Evolutionary conservation across 2,329 filamentous ascomycete genomes (phyloP), one percentile per base, ranked within the genome.

Genomic region (Graphilbum ipis-grandicollis): DNA sequence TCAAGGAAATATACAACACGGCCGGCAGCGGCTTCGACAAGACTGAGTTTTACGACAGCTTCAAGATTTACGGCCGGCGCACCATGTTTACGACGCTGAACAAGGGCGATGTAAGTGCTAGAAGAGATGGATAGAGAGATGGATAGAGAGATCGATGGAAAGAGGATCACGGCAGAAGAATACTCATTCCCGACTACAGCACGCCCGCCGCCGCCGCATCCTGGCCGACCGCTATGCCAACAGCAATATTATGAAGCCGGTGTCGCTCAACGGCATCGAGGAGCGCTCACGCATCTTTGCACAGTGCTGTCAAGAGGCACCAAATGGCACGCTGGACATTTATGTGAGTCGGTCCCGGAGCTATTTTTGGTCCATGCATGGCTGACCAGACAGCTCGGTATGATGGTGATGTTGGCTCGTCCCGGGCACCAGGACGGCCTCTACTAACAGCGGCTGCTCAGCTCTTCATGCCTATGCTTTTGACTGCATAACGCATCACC

Each of bases 211-310:
- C 41, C 78, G 74, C 48, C 63, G 73, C 21, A 57, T 75, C 34
- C 59, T 80, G 32, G 75, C 75, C 1, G 72, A 79, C 47, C 62
- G 73, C 22, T 81, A 81, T 50, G 70, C 75, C 22, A 80, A 79
- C 52, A 71, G 67, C 37, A 80, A 78, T 47, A 58, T 80, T 35
- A 63, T 78, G 55, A 66, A 65, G 22, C 50, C 63, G 5, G 56
- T 57, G 3, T 65, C 72, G 2, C 51, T 79, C 21, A 52, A 58
- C 5, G 74, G 70, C 3, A 72, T 81, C 34, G 55, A 65, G 37
- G 62, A 71, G 43, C 59, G 72, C 6, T 70, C 74, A 0, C 53
- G 49, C 26, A 60, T 59, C 21, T 77, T 80, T 43, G 50, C 73
- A 6, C 55, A 60, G 15, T 62, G 63, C 33, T 77, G 72, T 42